A percentile compares a stretch with the other conserved stretches of the same genome.
These are phyloP conservation scores for Hygrophila difformis DNA, from an alignment of 257 asterid species.

Conservation along the genomic window DNA sequence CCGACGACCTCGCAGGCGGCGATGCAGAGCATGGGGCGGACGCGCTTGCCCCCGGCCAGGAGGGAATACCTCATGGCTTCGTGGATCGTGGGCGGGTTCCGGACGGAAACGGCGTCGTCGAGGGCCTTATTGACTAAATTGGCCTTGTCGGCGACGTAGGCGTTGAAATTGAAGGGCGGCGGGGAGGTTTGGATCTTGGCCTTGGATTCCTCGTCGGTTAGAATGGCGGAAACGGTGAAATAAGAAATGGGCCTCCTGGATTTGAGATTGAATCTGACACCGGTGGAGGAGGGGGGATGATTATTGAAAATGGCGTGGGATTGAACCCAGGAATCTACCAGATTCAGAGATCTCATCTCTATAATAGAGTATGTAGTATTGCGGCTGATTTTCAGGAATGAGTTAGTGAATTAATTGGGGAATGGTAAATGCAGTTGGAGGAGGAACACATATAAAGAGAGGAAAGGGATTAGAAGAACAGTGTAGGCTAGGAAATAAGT, in stretches of 20 bases:
- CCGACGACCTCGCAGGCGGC: constrained; percentile 39
- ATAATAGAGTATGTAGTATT: too few species aligned
- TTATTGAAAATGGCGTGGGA: constrained; percentile 18
- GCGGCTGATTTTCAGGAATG: too few species aligned
- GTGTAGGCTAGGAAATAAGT: too few species aligned
- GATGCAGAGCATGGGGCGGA: constrained; percentile 32
- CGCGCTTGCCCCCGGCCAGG: constrained; percentile 35
- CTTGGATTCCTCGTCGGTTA: constrained; percentile 7
- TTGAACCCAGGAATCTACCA: constrained; percentile 27
- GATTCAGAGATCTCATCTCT: constrained; percentile 30
- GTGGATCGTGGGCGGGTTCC: constrained; percentile 26
- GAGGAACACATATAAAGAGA: too few species aligned
- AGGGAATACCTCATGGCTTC: constrained; percentile 34
- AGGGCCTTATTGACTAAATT: constrained; percentile 23
- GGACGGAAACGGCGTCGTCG: constrained; percentile 33
- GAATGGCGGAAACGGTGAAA: constrained; percentile 14
- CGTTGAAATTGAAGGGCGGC: constrained; percentile 19
- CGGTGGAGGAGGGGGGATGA: not conserved
- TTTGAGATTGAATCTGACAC: not conserved
- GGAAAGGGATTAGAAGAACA: too few species aligned
- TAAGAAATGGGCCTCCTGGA: constrained; percentile 2
- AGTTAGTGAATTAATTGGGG: too few species aligned
- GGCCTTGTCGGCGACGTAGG: constrained; percentile 24
- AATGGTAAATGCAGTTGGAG: too few species aligned
- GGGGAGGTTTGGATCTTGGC: too few species aligned